Conservation (phyloP, 2,329 filamentous ascomycete genomes). For the Byssochlamys sp. region DNA sequence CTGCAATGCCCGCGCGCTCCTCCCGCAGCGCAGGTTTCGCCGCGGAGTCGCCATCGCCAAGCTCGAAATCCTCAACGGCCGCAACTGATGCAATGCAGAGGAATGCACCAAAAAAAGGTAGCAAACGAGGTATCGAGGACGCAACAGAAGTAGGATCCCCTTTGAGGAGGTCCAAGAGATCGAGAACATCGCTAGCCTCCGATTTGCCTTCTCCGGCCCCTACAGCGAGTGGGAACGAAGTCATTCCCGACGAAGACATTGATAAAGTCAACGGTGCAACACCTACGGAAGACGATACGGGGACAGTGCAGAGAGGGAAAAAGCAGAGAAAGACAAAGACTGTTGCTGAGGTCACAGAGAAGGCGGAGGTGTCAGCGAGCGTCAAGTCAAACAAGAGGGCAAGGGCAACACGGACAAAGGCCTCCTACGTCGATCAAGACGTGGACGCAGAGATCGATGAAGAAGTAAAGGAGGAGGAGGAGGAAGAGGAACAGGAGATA, state of each 20-base stretch:
- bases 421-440: neutral
- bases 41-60: neutral
- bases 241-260: slow-evolving; percentile 16
- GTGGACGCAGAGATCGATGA: slow-evolving; percentile 1
- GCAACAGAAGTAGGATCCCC: neutral
- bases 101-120: neutral
- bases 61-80: neutral
- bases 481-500: slow-evolving; percentile 10
- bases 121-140: slow-evolving; percentile 4
- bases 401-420: neutral
- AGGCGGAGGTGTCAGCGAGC: slow-evolving; percentile 7
- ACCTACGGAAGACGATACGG: slow-evolving; percentile 21
- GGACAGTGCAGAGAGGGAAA: slow-evolving; percentile 13
- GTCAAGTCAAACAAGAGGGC: slow-evolving; percentile 1
- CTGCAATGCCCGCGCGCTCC: slow-evolving; percentile 2
- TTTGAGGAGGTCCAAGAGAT: slow-evolving; percentile 7
- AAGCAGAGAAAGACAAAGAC: neutral
- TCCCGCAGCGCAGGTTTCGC: slow-evolving; percentile 1
- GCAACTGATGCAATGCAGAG: neutral
- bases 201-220: slow-evolving; percentile 1
- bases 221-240: slow-evolving; percentile 14
- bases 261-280: slow-evolving; percentile 11
- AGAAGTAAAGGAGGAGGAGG: slow-evolving; percentile 11
- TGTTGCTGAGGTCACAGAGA: slow-evolving; percentile 8
- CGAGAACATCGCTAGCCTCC: neutral